A percentile compares a stretch with the other conserved stretches of the same genome.
Evolutionary conservation across 768 basidiomycete genomes (phyloP).

Genomic region (Asterophora parasitica): DNA sequence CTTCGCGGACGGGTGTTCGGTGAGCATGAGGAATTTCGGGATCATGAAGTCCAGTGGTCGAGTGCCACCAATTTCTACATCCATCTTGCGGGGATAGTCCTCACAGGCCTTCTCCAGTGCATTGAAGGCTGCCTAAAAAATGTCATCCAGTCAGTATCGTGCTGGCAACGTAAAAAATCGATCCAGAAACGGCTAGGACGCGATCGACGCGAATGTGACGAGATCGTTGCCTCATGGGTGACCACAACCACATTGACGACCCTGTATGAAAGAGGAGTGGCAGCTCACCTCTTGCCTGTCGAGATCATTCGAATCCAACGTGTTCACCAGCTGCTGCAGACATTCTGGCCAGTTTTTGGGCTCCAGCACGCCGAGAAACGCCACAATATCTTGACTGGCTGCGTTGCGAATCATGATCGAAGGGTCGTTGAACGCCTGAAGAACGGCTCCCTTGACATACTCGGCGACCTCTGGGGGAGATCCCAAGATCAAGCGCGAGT

Average conservation of each 20-base stretch:
- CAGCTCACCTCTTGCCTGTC: conserved; percentile 80
- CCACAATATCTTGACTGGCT: conserved; percentile 88
- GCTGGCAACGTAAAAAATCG: conserved; percentile 7
- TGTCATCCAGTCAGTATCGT: conserved; percentile 12
- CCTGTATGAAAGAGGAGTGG: background rate
- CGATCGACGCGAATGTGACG: background rate
- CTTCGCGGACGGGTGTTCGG: conserved; percentile 80
- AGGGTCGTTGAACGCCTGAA: conserved; percentile 76
- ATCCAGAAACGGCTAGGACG: conserved; percentile 3
- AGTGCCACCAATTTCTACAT: conserved; percentile 90
- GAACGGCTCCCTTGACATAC: conserved; percentile 71
- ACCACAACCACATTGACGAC: background rate
- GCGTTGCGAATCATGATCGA: conserved; percentile 91
- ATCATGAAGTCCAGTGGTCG: conserved; percentile 95
- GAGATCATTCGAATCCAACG: conserved; percentile 70
- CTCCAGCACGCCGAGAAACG: conserved; percentile 83
- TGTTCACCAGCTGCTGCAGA: conserved; percentile 74
- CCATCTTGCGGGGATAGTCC: conserved; percentile 93
- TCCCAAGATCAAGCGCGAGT: conserved; percentile 71
- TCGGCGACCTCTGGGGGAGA: conserved; percentile 61
- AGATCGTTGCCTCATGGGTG: background rate
- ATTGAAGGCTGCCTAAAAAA: conserved; percentile 77
- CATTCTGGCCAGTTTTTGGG: conserved; percentile 96
- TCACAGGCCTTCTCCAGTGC: conserved; percentile 94
- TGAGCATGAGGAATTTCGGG: conserved; percentile 86